Conservation (phyloP, 768 basidiomycete genomes). For the Mycena pura region DNA sequence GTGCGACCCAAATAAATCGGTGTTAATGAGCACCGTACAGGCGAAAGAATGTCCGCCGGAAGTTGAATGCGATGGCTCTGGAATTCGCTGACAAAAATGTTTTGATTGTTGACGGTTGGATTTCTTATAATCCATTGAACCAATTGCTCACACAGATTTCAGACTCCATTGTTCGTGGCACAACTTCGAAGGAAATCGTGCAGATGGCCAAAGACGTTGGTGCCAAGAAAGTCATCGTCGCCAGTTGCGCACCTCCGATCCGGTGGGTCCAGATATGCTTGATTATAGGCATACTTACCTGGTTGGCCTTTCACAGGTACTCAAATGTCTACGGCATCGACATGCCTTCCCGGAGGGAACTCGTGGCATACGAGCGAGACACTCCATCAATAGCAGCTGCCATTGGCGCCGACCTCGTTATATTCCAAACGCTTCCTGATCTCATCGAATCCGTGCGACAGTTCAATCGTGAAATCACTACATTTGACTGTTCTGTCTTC, state of each 20-base stretch:
- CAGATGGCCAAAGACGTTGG: constrained; percentile 99
- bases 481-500: constrained; percentile 98
- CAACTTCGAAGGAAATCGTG: constrained; percentile 97
- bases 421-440: constrained; percentile 93
- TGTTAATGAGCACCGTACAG: constrained; percentile 43
- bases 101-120: constrained; percentile 91
- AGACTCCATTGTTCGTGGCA: constrained; percentile 99
- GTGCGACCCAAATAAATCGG: no score
- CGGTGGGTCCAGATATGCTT: constrained; percentile 53
- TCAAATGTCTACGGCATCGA: constrained; percentile 99
- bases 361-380: constrained; percentile 85
- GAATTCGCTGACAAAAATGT: constrained; percentile 94
- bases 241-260: constrained; percentile 97
- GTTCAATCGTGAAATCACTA: constrained; percentile 76
- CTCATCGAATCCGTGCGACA: constrained; percentile 85
- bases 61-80: constrained; percentile 97
- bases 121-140: constrained; percentile 22
- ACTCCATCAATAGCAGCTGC: constrained; percentile 73
- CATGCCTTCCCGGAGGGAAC: constrained; percentile 95
- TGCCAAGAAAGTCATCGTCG: constrained; percentile 93
- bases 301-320: constrained; percentile 49
- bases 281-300: background rate
- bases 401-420: constrained; percentile 94
- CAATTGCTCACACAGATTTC: background rate
- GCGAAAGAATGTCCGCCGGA: constrained; percentile 91